Evolutionary conservation across 345 rosid genomes (phyloP), one percentile per base, ranked within the genome.

Genomic region (Lepidium aucheri): DNA sequence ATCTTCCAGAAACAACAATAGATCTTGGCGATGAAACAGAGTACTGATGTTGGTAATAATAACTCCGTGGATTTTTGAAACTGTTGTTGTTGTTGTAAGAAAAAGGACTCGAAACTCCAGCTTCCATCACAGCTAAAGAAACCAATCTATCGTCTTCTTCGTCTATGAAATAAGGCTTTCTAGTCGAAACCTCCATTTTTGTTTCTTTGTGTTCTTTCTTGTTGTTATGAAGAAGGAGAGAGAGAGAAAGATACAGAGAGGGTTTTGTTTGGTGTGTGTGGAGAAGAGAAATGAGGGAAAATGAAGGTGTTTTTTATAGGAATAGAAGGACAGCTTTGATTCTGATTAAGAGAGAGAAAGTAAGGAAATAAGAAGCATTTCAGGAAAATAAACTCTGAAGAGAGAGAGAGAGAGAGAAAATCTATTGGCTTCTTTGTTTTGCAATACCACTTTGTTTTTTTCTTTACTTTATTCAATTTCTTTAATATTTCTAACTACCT

Each of bases 1-100:
- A 83, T 68, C 79, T 82, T 30, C 59, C 70, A 63, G 65, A 18
- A 1, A 30, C 51, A 30, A 58, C 61, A 28, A 67, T 51, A 73
- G 75, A 69, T 70, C 86, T 79, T 4, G 90, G 86, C 4, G 92
- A 89, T 72, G 79, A 74, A 34, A 22, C 28, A 81, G 63, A 14
- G 73, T 59, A 39, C 1, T 73, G 67, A 44, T 65, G 46, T 52
- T 38, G 63, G 47, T 57, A 14, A n/a, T 72, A 78, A 49, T 63
- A 35, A 36, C 62, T 61, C 33, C 53, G 74, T 44, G 22, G 50
- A 53, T 70, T 58, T 13, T 53, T 79, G 50, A 17, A 16, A 17
- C 7, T 33, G 77, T 79, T 9, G n/a, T 46, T 33, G 77, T 79
- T 9, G n/a, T 46, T 74, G 70, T 67, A 72, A 53, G 63, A 75